Base-by-base conservation (phyloP, 2,329 filamentous ascomycete species). In the Cadophora sp. region DNA sequence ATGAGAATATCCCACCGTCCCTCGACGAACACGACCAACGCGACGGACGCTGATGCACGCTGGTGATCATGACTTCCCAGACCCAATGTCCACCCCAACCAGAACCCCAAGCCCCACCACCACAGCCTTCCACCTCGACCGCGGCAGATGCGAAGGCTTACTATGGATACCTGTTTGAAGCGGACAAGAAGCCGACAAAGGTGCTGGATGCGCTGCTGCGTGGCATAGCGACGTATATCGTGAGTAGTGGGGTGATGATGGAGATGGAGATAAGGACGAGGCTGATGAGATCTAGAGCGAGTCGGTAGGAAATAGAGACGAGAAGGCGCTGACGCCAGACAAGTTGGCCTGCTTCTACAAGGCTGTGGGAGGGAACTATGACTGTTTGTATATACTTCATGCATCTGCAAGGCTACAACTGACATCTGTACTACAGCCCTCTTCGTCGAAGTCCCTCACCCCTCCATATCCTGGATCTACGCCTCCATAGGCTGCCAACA, bases 401-500 rank as follows among this genome's bases (percentile, higher is more conserved):
- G 47, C 45, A 48, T 66, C 45, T 27, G 27, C 68, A 55, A 69
- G 63, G 65, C 70, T 73, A 62, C 36, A 72, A 65, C 68, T 65
- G 45, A 30, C 53, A 14, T 24, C 30, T 53, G 61, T 66, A 41
- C 24, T 59, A 68, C 72, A 88, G 86, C 85, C 27, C 86, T 98
- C 63, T 98, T 98, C 78, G 83, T 95, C 50, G 85, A 90, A 3
- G 92, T 91, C 41, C 89, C 91, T 22, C 81, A 89, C 68, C 82
- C 88, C 45, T 90, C 91, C 51, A 89, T 99, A 70, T 96, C 94
- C 33, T 96, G 93, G 80, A 96, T 97, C 71, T 98, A 96, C 84
- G 91, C 93, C 75, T 92, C 92, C 8, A 87, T 97, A 61, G 96
- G 95, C 73, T 97, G 95, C 78, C 91, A 94, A 74, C 95, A 98